Evolutionary conservation across 1,284 basidiomycete genomes (phyloP), one percentile per base, ranked within the genome.

Genomic region (Cutaneotrichosporon sp.): DNA sequence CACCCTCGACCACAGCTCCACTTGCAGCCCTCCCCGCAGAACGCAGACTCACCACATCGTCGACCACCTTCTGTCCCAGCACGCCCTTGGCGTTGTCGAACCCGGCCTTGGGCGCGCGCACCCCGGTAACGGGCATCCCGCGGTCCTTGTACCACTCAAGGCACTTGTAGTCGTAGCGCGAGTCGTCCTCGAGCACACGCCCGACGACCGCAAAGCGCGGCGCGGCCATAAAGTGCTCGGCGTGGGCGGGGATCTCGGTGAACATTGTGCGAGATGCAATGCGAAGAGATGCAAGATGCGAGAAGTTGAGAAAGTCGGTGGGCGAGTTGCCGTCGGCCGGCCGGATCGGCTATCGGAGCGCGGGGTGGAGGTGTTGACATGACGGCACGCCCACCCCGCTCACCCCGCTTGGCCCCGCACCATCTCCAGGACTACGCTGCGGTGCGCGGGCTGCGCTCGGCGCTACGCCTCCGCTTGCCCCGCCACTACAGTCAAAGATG

Each of bases 71-170:
- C 36, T 74, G 50, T 18, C 73, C 73, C 58, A 77, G 73, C 16
- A 75, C 64, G 33, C 61, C 56, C 45, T 72, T 68, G 11, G 63
- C 53, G 25, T 64, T 54, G 43, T 63, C 59, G 46, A 66, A 52
- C 54, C 58, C 57, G 61, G 58, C 59, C 27, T 47, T 49, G 10
- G 57, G 31, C n/a, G 64, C 90, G 1, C 85, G 87, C 18, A 92
- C 87, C 3, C 84, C 73, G 65, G 85, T 83, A 54, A 79, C 76
- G 2, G 70, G 63, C 31, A 75, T 53, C 22, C 82, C 76, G 61
- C 87, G 85, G 7, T 76, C 80, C 65, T 87, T 81, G 76, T 92
- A 92, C 89, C 89, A 85, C 59, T 89, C 76, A 51, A 90, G 18
- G 29, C 58, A 75, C 69, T 75, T 77, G 67, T 75, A 68, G 62